Evolutionary conservation across 148 eudicot genomes (phyloP).

Genomic region (Nepenthes mirabilis): DNA sequence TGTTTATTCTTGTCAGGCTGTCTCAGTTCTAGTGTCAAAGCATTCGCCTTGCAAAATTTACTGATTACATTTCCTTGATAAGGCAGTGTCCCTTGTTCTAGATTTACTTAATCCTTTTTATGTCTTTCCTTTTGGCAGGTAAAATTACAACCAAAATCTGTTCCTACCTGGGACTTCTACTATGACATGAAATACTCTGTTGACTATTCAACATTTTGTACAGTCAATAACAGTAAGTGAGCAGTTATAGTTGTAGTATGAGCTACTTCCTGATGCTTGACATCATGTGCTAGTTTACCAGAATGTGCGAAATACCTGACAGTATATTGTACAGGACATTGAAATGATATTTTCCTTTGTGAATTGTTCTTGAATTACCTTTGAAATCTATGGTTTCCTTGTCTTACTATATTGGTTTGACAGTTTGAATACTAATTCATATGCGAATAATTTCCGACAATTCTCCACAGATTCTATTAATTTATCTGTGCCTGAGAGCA

Average conservation of each 20-base stretch:
- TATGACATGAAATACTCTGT: conserved; percentile 92
- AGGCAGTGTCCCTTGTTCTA: too few relatives aligned
- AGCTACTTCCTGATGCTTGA: background rate
- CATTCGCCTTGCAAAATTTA: too few relatives aligned
- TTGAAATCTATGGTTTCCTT: background rate
- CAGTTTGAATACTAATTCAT: too few relatives aligned
- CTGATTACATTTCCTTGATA: too few relatives aligned
- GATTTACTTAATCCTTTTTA: background rate
- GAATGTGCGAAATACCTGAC: background rate
- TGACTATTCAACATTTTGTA: conserved; percentile 77
- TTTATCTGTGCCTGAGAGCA: conserved; percentile 16
- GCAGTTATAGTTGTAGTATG: background rate
- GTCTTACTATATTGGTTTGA: background rate
- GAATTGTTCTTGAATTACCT: background rate
- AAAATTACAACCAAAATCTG: conserved; percentile 20
- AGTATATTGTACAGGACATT: background rate
- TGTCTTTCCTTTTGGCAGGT: conserved; percentile 27
- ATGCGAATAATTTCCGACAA: too few relatives aligned
- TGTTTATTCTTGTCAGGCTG: too few relatives aligned
- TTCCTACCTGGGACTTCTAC: conserved; percentile 48
- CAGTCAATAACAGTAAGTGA: background rate
- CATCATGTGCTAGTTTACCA: background rate
- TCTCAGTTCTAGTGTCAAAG: too few relatives aligned
- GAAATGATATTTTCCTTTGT: background rate
- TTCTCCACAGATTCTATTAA: conserved; percentile 14